Evolutionary conservation across 441 rosid species (phyloP), one percentile per base, ranked within the genome.

Genomic region (Pelargonium fulgidum): DNA sequence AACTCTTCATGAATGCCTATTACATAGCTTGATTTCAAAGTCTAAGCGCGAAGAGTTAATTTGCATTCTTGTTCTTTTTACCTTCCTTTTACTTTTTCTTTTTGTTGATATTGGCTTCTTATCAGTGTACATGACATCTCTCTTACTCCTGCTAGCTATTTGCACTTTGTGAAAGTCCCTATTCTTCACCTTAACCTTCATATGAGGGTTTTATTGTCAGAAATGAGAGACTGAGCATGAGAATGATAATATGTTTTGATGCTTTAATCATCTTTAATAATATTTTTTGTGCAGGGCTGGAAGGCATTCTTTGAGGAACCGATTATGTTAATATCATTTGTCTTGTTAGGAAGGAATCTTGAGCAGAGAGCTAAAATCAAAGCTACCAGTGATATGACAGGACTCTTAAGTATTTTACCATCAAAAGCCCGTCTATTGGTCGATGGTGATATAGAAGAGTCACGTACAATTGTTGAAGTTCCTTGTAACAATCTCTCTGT

Each of bases 231-330:
- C 29, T 65, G 19, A 36, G 75, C 63, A 45, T 65, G 50, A 56
- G 44, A 65, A 63, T 64, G 59, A 50, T 7, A 19, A 52, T 59
- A 73, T 63, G 52, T 64, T 58, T 64, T 77, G 73, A 75, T 29
- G 54, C 10, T 66, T 16, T 70, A 68, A 68, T 59, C 54, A 45
- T 77, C 24, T 78, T 76, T 65, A 75, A 72, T 74, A 64, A 62
- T 66, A 68, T 66, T 72, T 66, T 68, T 42, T 58, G 70, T 79
- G 73, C 92, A 93, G 98, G 98, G 98, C 29, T 93, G 98, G 98
- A 93, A 86, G 82, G 85, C 92, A 44, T 93, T 93, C 81, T 91
- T 93, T 79, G 98, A 93, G 90, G 98, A 93, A 72, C 97, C 96
- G 39, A 83, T 93, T 65, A 93, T 93, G 97, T 83, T 93, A 76